Evolutionary conservation across 2,329 filamentous ascomycete species (phyloP).

Genomic region (Aspergillus jensenii): DNA sequence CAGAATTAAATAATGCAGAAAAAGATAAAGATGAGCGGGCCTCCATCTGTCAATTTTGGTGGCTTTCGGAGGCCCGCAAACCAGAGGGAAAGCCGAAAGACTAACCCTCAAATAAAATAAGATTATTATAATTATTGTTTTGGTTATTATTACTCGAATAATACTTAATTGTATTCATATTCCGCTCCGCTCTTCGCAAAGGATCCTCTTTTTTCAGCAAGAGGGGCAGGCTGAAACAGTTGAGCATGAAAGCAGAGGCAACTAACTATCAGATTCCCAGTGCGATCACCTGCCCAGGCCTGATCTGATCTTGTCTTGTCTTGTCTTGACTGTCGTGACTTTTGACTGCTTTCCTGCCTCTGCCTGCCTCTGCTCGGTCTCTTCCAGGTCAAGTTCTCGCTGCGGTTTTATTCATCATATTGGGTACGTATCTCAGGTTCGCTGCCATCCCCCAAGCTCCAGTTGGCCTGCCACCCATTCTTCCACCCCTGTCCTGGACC

Average conservation of each 20-base stretch:
- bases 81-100: background rate
- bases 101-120: background rate
- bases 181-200: background rate
- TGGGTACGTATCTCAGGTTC: background rate
- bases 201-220: background rate
- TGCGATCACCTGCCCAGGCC: background rate
- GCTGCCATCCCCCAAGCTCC: background rate
- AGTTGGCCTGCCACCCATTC: background rate
- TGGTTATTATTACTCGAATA: no score
- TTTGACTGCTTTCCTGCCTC: background rate
- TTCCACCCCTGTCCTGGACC: background rate
- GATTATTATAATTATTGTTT: background rate
- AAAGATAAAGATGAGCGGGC: background rate
- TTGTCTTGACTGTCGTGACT: background rate
- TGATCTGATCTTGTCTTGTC: background rate
- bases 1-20: slow-evolving; percentile 7
- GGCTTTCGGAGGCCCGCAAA: slow-evolving; percentile 19
- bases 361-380: background rate
- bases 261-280: background rate
- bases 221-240: background rate
- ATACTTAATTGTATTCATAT: background rate
- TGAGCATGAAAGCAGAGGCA: background rate
- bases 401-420: background rate
- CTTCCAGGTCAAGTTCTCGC: background rate
- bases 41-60: slow-evolving; percentile 30